These are phyloP conservation scores for Blastobotrys niveus DNA, from an alignment of 1,139 yeast genomes.

Conservation along the genomic window DNA sequence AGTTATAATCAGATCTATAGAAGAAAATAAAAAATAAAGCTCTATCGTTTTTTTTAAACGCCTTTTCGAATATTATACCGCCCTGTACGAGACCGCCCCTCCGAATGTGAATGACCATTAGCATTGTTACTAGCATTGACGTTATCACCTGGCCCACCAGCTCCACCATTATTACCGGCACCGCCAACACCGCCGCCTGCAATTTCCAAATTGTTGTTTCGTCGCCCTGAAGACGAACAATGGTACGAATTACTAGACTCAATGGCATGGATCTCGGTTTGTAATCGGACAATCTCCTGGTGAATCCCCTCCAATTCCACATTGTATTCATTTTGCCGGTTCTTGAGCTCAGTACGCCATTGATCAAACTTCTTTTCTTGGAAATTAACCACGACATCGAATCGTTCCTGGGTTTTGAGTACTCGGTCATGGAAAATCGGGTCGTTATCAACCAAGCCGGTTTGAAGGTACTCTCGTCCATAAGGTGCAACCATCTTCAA, in stretches of 20 bases:
- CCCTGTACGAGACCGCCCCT: not conserved
- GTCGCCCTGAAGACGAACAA: too few species aligned
- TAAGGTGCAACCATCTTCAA: constrained; percentile 40
- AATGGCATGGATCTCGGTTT: not conserved
- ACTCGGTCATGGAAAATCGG: constrained; percentile 47
- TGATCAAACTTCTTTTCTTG: constrained; percentile 61
- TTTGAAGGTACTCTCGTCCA: constrained; percentile 38
- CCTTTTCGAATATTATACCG: not conserved
- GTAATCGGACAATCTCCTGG: constrained; percentile 20
- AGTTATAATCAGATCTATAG: too few species aligned
- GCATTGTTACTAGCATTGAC: not conserved
- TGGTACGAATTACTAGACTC: not conserved
- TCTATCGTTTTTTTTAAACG: too few species aligned
- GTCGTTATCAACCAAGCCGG: constrained; percentile 40
- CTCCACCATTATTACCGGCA: not conserved
- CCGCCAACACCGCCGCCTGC: not conserved
- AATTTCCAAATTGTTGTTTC: too few species aligned
- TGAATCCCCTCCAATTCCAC: constrained; percentile 48
- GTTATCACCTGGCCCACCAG: not conserved
- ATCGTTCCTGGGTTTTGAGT: constrained; percentile 42
- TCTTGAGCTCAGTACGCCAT: constrained; percentile 57
- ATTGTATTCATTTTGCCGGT: constrained; percentile 52
- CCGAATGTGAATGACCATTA: not conserved
- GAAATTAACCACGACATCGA: constrained; percentile 43
- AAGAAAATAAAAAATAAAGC: too few species aligned